Conservation (phyloP, 768 basidiomycete genomes). For the Dioszegia aurantiaca region DNA sequence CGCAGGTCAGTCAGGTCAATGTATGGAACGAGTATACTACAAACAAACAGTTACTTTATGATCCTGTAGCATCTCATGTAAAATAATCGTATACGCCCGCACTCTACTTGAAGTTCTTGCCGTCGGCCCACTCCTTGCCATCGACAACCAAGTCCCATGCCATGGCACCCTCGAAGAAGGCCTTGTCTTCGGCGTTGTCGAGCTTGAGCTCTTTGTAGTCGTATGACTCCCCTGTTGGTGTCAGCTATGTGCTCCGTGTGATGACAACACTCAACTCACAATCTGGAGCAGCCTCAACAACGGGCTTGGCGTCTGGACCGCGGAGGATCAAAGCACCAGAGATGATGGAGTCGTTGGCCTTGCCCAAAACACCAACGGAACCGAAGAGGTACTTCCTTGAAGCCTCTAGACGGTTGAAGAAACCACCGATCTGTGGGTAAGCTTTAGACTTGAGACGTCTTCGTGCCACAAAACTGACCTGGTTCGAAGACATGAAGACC, state of each 20-base stretch:
- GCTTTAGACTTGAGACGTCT: background rate
- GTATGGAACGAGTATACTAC: too few species aligned
- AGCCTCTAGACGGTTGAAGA: conserved; percentile 95
- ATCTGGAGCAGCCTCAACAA: conserved; percentile 46
- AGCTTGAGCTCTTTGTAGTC: conserved; percentile 73
- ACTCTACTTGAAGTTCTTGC: conserved; percentile 53
- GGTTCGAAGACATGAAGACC: conserved; percentile 92
- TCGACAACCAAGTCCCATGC: conserved; percentile 90
- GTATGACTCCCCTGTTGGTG: conserved; percentile 74
- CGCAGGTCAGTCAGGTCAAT: too few species aligned
- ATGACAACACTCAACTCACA: conserved; percentile 22
- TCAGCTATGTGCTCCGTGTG: background rate
- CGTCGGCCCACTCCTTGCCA: conserved; percentile 83
- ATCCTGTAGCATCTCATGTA: background rate
- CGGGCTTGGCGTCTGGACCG: conserved; percentile 58
- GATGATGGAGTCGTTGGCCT: conserved; percentile 72
- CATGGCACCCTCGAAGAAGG: conserved; percentile 85
- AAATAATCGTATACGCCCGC: too few species aligned
- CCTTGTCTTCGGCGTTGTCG: conserved; percentile 65
- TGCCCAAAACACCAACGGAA: conserved; percentile 85
- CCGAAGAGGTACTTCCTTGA: conserved; percentile 96
- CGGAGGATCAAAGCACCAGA: conserved; percentile 77
- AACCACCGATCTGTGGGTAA: conserved; percentile 68
- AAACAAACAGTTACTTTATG: too few species aligned
- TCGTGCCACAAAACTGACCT: conserved; percentile 18